Evolutionary conservation across 2,329 filamentous ascomycete species (phyloP).

Genomic region (Fusarium incarnatum): DNA sequence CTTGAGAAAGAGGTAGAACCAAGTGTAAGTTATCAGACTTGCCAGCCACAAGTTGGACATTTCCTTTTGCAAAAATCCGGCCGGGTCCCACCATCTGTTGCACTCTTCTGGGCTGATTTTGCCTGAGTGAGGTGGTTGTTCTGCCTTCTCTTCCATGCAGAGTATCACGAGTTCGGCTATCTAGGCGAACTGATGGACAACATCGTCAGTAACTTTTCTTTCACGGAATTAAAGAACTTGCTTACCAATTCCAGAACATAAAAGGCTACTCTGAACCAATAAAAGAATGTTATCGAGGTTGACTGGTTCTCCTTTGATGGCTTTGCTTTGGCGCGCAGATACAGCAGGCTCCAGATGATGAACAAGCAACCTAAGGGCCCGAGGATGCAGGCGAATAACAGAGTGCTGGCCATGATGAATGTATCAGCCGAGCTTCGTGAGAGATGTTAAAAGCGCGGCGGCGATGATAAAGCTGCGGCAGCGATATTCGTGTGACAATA

Average conservation of each 20-base stretch:
- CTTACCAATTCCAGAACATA: conserved; percentile 52
- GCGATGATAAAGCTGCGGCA: not conserved
- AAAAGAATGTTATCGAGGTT: not conserved
- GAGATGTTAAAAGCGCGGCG: not conserved
- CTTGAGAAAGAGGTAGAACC: conserved; percentile 45
- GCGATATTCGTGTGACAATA: not conserved
- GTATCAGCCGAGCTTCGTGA: not conserved
- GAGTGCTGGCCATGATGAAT: not conserved
- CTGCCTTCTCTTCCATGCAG: conserved; percentile 58
- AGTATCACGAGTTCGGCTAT: conserved; percentile 59
- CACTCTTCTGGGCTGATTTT: conserved; percentile 52
- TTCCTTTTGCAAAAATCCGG: not conserved
- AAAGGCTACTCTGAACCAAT: conserved; percentile 52
- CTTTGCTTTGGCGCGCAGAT: not conserved
- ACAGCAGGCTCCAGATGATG: not conserved
- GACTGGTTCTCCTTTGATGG: not conserved
- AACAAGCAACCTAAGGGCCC: not conserved
- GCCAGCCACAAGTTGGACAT: conserved; percentile 57
- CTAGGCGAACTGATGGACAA: conserved; percentile 58
- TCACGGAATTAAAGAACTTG: conserved; percentile 54
- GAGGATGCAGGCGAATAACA: not conserved
- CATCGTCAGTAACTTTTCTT: conserved; percentile 46
- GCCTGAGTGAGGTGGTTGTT: conserved; percentile 49
- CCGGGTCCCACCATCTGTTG: not conserved
- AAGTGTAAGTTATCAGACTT: conserved; percentile 63